Evolutionary conservation across 176 grass and related monocot genomes (phyloP), one percentile per base, ranked within the genome.

Genomic region (Oryza longistaminata): DNA sequence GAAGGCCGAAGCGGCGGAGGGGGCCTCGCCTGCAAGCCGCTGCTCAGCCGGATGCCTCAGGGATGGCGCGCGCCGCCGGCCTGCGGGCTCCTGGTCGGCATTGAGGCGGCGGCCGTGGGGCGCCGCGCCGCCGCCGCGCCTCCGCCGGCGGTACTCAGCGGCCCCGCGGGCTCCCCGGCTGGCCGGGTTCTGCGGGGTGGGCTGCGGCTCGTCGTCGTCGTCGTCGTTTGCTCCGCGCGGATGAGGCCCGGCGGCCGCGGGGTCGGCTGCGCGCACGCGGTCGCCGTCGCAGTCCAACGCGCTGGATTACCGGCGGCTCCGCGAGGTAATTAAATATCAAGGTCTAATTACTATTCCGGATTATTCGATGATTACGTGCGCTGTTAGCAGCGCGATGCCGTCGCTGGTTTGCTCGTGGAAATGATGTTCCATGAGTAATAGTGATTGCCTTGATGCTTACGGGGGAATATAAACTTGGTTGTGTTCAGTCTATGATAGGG

Each of bases 81-180:
- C 89, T 92, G 76, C 89, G 88, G 52, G 90, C 76, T 74, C 85
- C 85, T 92, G 82, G 79, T 76, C 68, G 88, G 86, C 53, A 82
- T 88, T 87, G 87, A 76, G 64, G 68, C 79, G n/a, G 66, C 70
- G 48, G 84, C 42, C 85, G 53, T 37, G 53, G 53, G 66, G 22
- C 55, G 48, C 53, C 74, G 71, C 83, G 80, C 73, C 82, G 84
- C 75, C 79, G 75, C 19, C 19, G 6, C 46, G 3, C 35, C 35
- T 37, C 39, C 39, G 0, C 46, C 46, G 46, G 46, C 11, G 12
- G 13, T 31, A 31, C 29, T 11, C 7, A 42, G 46, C 14, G 53
- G 53, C 43, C 77, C 37, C 50, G 71, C 19, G 64, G 61, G 33
- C 50, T 65, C 80, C 77, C 76, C 4, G 77, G 88, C 62, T 76